Conservation (phyloP, 352 stramenopile genomes). For the Stramenopiles sp. region DNA sequence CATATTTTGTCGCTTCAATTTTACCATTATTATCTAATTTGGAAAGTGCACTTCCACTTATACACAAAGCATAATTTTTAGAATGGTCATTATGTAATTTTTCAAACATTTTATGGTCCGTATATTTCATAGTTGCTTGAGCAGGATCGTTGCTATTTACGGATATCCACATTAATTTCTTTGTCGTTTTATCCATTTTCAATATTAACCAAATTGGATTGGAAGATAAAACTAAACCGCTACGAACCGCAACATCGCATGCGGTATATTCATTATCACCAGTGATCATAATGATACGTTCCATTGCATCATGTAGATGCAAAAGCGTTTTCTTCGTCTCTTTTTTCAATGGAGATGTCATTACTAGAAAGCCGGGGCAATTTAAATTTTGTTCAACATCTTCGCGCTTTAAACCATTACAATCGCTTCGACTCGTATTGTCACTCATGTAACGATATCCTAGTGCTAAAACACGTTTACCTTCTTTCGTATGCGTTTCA, state of each 20-base stretch:
- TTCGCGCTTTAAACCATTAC: too few species aligned
- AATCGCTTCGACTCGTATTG: too few species aligned
- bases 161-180: neutral
- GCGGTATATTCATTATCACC: conserved; percentile 90
- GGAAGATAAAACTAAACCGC: conserved; percentile 41
- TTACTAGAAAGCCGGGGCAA: conserved; percentile 81
- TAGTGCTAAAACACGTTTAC: conserved; percentile 73
- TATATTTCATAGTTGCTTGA: neutral
- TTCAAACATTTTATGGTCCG: neutral
- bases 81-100: conserved; percentile 20
- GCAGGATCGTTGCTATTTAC: neutral
- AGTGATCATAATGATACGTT: conserved; percentile 82
- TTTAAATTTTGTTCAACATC: conserved; percentile 74
- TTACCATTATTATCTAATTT: neutral
- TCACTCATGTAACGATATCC: conserved; percentile 83
- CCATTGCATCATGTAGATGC: neutral
- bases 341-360: conserved; percentile 36
- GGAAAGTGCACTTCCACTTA: conserved; percentile 45
- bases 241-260: conserved; percentile 80
- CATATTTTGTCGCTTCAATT: conserved; percentile 15
- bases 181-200: neutral
- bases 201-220: neutral
- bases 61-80: conserved; percentile 57
- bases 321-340: neutral
- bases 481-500: conserved; percentile 16